Evolutionary conservation across 257 asterid species (phyloP).

Genomic region (Capsicum baccatum): DNA sequence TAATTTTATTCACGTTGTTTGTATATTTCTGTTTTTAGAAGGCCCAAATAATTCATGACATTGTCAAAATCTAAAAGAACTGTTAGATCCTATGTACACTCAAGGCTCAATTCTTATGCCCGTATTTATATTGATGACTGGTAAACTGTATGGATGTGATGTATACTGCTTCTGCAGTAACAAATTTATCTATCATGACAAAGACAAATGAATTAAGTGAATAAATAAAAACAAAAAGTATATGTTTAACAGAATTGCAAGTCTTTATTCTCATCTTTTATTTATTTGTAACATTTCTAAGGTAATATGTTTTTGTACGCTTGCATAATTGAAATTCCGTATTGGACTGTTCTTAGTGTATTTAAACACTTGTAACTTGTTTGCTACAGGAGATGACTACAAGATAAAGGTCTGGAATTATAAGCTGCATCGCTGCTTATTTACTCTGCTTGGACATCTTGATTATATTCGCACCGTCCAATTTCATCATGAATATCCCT

Average conservation of each 20-base stretch:
- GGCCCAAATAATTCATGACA: neutral
- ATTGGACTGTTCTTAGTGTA: neutral
- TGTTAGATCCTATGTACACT: neutral
- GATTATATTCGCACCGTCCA: conserved; percentile 96
- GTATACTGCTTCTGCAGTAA: neutral
- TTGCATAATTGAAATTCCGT: conserved; percentile 10
- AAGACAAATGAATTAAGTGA: neutral
- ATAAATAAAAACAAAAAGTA: neutral
- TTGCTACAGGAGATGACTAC: conserved; percentile 91
- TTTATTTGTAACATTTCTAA: neutral
- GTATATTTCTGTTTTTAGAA: neutral
- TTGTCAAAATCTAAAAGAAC: neutral
- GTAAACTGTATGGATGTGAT: neutral
- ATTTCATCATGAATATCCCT: conserved; percentile 95
- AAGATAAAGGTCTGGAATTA: conserved; percentile 98
- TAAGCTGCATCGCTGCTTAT: conserved; percentile 90
- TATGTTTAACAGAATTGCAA: neutral
- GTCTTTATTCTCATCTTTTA: neutral
- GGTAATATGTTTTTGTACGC: neutral
- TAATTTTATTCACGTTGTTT: neutral
- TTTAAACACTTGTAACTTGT: conserved; percentile 9
- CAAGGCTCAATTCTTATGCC: neutral
- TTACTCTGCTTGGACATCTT: conserved; percentile 97
- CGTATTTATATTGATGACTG: neutral
- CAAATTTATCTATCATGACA: neutral